Percentiles rank a stretch among this genome's conserved stretches.
Conservation (phyloP, 108 stramenopile genomes). For the Skeletonema costatum region DNA sequence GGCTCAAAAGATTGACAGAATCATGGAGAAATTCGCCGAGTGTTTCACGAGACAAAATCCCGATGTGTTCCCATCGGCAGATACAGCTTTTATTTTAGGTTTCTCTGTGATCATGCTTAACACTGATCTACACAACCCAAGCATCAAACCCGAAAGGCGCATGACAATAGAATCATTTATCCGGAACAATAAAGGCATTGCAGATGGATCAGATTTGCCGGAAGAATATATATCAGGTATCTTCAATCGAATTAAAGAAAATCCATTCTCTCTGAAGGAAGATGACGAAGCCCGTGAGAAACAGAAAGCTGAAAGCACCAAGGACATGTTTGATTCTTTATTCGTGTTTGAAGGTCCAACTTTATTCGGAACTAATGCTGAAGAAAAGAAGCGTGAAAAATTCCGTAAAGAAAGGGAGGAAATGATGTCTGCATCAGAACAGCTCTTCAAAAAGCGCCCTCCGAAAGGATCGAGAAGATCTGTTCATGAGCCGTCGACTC, state of each 20-base stretch:
- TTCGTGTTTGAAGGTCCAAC: conserved; percentile 71
- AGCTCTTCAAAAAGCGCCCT: conserved; percentile 58
- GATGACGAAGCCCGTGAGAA: conserved; percentile 89
- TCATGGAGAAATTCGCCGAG: conserved; percentile 99
- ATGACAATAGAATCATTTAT: conserved; percentile 97
- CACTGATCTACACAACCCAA: conserved; percentile 99
- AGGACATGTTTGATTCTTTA: conserved; percentile 54
- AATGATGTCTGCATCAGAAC: conserved; percentile 88
- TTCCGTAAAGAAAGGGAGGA: conserved; percentile 94
- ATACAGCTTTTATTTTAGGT: conserved; percentile 98
- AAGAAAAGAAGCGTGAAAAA: conserved; percentile 78
- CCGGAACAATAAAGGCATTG: conserved; percentile 95
- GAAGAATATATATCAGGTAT: conserved; percentile 90
- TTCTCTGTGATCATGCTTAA: conserved; percentile 99
- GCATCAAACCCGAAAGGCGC: conserved; percentile 87
- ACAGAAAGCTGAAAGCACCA: conserved; percentile 45
- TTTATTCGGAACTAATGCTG: conserved; percentile 61
- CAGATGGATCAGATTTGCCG: conserved; percentile 92
- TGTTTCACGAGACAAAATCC: conserved; percentile 88
- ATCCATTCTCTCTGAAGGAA: conserved; percentile 96
- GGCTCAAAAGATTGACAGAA: conserved; percentile 99
- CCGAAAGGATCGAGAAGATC: conserved; percentile 16
- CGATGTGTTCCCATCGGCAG: conserved; percentile 94
- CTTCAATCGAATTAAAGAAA: conserved; percentile 91
- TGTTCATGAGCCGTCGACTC: conserved; percentile 4